Conservation (phyloP, 345 rosid species). For the Abelmoschus esculentus region DNA sequence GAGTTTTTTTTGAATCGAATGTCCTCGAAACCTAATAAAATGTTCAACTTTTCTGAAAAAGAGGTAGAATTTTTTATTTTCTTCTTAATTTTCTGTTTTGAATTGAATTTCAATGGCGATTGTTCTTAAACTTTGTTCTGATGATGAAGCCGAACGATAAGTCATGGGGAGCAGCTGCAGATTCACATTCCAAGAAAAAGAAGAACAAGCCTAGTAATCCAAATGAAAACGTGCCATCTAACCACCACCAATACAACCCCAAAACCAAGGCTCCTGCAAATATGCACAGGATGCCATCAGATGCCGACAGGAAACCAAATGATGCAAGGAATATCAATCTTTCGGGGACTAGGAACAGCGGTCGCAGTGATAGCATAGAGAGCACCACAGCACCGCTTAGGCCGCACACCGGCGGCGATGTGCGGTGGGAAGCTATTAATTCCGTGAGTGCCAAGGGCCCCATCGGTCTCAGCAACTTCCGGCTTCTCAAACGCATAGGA, state of each 20-base stretch:
- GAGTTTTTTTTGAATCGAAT: constrained; percentile 14
- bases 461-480: neutral
- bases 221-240: neutral
- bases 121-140: neutral
- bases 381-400: constrained; percentile 42
- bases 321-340: constrained; percentile 3
- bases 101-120: neutral
- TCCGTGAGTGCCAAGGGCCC: neutral
- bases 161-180: constrained; percentile 17
- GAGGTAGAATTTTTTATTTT: constrained; percentile 20
- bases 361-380: constrained; percentile 62
- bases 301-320: neutral
- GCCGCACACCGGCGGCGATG: constrained; percentile 9
- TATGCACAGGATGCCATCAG: neutral
- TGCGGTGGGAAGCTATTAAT: constrained; percentile 7
- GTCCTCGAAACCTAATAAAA: constrained; percentile 33
- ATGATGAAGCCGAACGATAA: constrained; percentile 25
- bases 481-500: constrained; percentile 11
- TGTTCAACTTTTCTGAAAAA: constrained; percentile 22
- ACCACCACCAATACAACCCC: neutral
- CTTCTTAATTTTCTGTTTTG: neutral
- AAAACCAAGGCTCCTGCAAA: neutral
- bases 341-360: constrained; percentile 7
- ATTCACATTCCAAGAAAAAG: constrained; percentile 19
- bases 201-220: constrained; percentile 19